phyloP scores from a whole-genome alignment of 2,329 filamentous ascomycete genomes.

The Paecilomyces niveus region DNA sequence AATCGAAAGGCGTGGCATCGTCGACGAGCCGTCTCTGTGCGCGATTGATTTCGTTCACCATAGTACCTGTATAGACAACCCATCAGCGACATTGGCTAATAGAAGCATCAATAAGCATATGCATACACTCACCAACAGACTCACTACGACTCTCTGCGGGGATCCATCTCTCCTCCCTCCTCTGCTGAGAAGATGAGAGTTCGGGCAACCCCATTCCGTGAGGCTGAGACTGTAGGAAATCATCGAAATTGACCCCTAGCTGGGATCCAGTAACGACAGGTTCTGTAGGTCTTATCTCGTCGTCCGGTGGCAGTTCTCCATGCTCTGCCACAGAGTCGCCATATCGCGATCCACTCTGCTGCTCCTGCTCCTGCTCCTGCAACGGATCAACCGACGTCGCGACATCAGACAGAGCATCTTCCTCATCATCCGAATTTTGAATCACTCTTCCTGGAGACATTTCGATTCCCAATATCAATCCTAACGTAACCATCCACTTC shows the following conservation, averaged over 20 bases:
- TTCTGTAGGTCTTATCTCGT: not conserved
- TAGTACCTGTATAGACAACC: conserved; percentile 13
- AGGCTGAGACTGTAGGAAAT: conserved; percentile 24
- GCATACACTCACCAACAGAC: conserved; percentile 21
- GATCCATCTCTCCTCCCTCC: conserved; percentile 29
- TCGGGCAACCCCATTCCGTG: conserved; percentile 13
- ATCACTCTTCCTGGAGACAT: conserved; percentile 35
- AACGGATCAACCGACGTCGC: conserved; percentile 13
- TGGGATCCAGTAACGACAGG: conserved; percentile 9
- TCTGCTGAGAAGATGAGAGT: conserved; percentile 25
- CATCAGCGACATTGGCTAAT: not conserved
- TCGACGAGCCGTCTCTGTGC: conserved; percentile 24
- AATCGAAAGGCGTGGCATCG: conserved; percentile 16
- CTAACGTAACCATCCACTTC: not conserved
- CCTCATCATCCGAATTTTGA: conserved; percentile 39
- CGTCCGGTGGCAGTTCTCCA: not conserved
- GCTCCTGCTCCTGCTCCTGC: conserved; percentile 6
- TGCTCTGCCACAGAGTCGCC: not conserved
- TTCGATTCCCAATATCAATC: not conserved
- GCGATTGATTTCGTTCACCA: conserved; percentile 27
- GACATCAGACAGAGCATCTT: conserved; percentile 24
- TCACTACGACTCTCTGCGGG: conserved; percentile 19
- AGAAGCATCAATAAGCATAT: not conserved
- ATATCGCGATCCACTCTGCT: not conserved
- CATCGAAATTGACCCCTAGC: conserved; percentile 29